These are phyloP conservation scores for Saitozyma podzolica DNA, from an alignment of 768 basidiomycete genomes.

Conservation along the genomic window DNA sequence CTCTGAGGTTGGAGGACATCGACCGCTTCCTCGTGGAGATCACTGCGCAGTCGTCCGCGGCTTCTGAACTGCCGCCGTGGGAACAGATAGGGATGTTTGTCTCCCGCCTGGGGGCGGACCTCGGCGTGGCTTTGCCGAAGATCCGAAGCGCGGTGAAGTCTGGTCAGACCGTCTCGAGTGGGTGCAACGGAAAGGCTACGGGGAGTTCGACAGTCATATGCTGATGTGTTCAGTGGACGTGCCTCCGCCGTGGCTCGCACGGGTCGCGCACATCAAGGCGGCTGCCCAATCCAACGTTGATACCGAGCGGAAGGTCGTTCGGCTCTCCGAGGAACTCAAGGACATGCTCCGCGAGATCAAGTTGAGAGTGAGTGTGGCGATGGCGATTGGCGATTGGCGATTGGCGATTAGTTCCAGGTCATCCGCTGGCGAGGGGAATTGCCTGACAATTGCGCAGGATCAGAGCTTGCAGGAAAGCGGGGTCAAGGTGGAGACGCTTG, in stretches of 20 bases:
- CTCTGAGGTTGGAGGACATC: conserved; percentile 74
- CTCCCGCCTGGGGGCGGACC: conserved; percentile 68
- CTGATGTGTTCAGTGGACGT: conserved; percentile 53
- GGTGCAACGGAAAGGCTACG: too few species aligned
- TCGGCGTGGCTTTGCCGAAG: conserved; percentile 66
- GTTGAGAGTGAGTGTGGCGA: conserved; percentile 53
- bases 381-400: not conserved
- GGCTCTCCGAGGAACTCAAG: conserved; percentile 86
- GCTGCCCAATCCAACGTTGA: conserved; percentile 82
- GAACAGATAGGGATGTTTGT: conserved; percentile 72
- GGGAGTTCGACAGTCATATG: not conserved
- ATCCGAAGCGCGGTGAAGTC: conserved; percentile 62
- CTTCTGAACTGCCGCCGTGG: conserved; percentile 70
- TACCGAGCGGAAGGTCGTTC: conserved; percentile 81
- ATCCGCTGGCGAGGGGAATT: not conserved
- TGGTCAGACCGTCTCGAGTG: conserved; percentile 63
- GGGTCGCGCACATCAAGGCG: conserved; percentile 79
- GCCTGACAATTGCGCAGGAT: conserved; percentile 60
- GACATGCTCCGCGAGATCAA: conserved; percentile 80
- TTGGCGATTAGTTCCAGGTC: not conserved
- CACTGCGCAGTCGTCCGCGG: conserved; percentile 65
- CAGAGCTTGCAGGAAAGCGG: conserved; percentile 81
- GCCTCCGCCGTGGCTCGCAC: conserved; percentile 77
- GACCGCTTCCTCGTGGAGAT: conserved; percentile 72
- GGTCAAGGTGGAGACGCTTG: conserved; percentile 94